Base-by-base conservation (phyloP, 1,139 yeast species). In the Saccharomyces hybrid region DNA sequence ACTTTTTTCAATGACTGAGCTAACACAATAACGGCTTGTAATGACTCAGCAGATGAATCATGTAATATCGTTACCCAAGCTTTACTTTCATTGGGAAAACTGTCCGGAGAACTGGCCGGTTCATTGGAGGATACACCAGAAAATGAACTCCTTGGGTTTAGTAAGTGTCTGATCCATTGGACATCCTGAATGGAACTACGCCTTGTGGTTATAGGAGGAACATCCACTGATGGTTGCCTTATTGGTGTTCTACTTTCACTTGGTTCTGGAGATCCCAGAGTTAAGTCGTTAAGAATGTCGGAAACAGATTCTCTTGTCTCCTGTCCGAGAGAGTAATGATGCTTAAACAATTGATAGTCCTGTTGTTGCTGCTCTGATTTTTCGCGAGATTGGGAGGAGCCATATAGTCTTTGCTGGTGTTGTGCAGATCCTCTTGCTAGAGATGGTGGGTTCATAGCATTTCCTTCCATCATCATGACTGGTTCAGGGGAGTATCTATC, bases 141-240 rank as follows among this genome's bases (percentile, higher is more conserved):
- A 48, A 69, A 68, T 1, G 72, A 69, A 55, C 71, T 67, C 51
- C 72, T 59, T 12, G 72, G 72, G 53, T 69, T 69, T 55, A 67
- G 51, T 44, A 63, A 56, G 48, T 67, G 71, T 52, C 71, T 61
- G 19, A 68, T 63, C 60, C 67, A 64, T 50, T 65, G 67, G 16
- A 65, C 67, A 27, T 67, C 71, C 52, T 67, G 67, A 8, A 67
- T 58, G n/a, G 71, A 67, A 26, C 67, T 58, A 12, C 70, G 55
- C 53, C 71, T 60, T 16, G 50, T 42, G 16, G 51, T 24, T 7
- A 49, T 3, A 4, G 44, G 44, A 8, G 44, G 44, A 19, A 38
- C 29, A 26, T 21, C 49, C 38, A 19, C 31, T 51, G 28, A 52
- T 31, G 32, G 50, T n/a, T 32, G 47, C 26, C 21, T 42, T 31